Percentiles rank a stretch among this genome's conserved stretches.
Evolutionary conservation across 371 early-diverging fungal species (phyloP).

Genomic region (Mortierella sp.): DNA sequence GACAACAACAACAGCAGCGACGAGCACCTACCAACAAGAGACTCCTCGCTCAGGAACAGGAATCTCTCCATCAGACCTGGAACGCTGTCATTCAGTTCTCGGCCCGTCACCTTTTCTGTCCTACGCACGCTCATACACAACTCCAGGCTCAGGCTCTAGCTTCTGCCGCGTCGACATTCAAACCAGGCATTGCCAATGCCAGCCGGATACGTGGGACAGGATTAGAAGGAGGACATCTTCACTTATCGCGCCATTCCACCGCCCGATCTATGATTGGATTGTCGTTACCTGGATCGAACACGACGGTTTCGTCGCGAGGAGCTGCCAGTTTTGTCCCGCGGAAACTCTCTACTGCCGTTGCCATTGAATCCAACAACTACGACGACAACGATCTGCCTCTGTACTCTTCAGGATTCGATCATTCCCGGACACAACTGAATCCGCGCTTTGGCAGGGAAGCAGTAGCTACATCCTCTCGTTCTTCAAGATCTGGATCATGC

Average conservation of each 20-base stretch:
- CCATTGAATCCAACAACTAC: conserved; percentile 15
- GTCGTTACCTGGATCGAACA: neutral
- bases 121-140: conserved; percentile 28
- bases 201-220: neutral
- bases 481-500: neutral
- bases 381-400: conserved; percentile 15
- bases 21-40: neutral
- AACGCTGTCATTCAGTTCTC: conserved; percentile 50
- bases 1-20: neutral
- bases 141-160: neutral
- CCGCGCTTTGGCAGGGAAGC: neutral
- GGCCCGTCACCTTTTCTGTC: conserved; percentile 51
- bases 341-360: conserved; percentile 13
- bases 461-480: neutral
- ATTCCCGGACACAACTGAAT: neutral
- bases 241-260: neutral
- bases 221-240: neutral
- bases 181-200: neutral
- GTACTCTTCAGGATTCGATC: neutral
- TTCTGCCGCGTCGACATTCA: neutral
- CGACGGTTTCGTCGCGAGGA: neutral
- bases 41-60: conserved; percentile 7
- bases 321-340: neutral
- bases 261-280: neutral
- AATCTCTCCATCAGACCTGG: conserved; percentile 28